Base-by-base conservation (phyloP, 148 eudicot genomes). In the Amaranthus hypochondriacus region DNA sequence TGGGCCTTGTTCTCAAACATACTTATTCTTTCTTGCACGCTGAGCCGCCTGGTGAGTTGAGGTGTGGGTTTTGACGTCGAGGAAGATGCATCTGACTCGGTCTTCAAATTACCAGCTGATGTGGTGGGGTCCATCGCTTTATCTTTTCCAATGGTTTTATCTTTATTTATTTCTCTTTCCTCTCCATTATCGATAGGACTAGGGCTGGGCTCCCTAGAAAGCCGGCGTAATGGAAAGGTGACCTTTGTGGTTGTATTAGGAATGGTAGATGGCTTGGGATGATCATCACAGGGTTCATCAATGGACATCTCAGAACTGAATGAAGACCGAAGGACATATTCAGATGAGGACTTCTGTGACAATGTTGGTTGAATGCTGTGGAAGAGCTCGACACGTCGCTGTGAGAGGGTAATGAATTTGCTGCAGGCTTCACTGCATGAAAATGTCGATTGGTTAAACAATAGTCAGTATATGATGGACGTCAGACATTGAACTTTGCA, bases 1-100 rank as follows among this genome's bases (percentile, higher is more conserved):
- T 92, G 99, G 10, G 66, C 78, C 76, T 92, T 95, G 84, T 79
- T 95, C 82, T 95, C 99, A 75, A 95, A 95, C 73, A 95, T 79
- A 76, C 73, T 92, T 46, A 92, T 90, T 58, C 96, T 79, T 56
- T 92, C 97, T 85, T 92, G 93, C 67, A 92, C 97, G 67, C 97
- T 92, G 10, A 92, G 91, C 73, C 91, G 87, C 80, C 98, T 82
- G 6, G 85, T 73, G 70, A 84, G 87, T 62, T 78, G 91, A 68
- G 84, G 76, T 11, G 83, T 68, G 66, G 74, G 76, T 73, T 81
- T 61, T 42, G 86, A 77, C 53, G 73, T 69, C 71, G 76, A 67
- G 55, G 78, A 42, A 42, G 70, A 50, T 49, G 79, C 48, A 47
- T 66, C 64, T 79, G 86, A 73, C 60, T 86, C 84, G 47, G 78